Base-by-base conservation (phyloP, 179 eudicot genomes). In the Nepenthes alata region DNA sequence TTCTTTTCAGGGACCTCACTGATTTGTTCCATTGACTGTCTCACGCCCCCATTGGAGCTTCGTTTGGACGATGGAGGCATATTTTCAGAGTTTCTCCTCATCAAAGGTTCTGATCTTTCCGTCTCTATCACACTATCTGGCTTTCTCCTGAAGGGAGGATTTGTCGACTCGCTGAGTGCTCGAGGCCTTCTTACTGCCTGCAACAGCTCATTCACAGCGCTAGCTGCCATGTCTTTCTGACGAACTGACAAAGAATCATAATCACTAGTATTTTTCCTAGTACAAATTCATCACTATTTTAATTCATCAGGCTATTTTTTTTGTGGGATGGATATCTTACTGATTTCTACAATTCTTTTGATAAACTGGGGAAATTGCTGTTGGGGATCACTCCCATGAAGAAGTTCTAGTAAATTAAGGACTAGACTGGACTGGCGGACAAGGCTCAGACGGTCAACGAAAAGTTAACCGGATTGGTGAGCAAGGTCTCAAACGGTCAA, bases 111-210 rank as follows among this genome's bases (percentile, higher is more conserved):
- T 35, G 75, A 13, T 52, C 75, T 61, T 35, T 69, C 73, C 35
- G 69, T 72, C 4, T 76, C 81, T 15, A 38, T 59, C 14, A 71
- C 64, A 5, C 77, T 85, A 35, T 73, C 88, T 45, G 96, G 85
- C 63, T 60, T 79, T 64, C 86, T 80, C 61, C 83, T 64, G 65
- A 76, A 72, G 51, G 88, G 95, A 38, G 76, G 81, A 67, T 78
- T 84, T 47, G 76, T 77, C 2, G 99, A 94, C 70, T 87, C 97
- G 64, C 96, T 90, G 6, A 78, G 70, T 64, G 95, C 75, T 4
- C 96, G 77, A 2, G 99, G 99, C 69, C 84, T 80, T 77, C 83
- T 84, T 65, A 94, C 86, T 15, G 96, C 96, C 57, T 85, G 86
- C 66, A 94, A 76, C 49, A 94, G 80, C 96, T 94, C 99, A 52